Evolutionary conservation across 441 rosid species (phyloP), one percentile per base, ranked within the genome.

Genomic region (Aleurites moluccanus): DNA sequence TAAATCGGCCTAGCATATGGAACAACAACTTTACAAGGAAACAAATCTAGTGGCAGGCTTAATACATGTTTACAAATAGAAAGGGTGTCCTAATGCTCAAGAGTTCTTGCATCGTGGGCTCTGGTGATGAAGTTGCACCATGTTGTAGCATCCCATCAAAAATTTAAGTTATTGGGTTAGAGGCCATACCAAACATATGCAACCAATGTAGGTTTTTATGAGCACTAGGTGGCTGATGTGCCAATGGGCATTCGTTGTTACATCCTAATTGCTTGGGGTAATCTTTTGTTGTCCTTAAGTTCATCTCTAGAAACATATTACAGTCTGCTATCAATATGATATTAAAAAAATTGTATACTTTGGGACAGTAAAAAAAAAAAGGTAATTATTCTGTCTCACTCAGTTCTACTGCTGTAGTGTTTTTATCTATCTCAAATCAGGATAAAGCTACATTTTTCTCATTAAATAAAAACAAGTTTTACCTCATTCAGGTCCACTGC

Each of bases 401-500:
- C 14, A 68, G 13, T 28, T 9, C 44, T 42, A 23, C 50, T 55
- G 47, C 33, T 70, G 65, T 20, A 74, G 40, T 25, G 25, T 13
- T 55, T 55, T 65, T 65, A 10, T 56, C 65, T 27, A 20, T 65
- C 7, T 14, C 42, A 30, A 27, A 27, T 59, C 21, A 45, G 44
- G n/a, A 57, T 27, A 3, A 45, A 18, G 14, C 38, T 65, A 66
- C 64, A 10, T 64, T 56, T 66, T 66, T 11, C 25, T 18, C 25
- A 67, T 20, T 74, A 27, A 20, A 38, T 35, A 42, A 74, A 40
- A 53, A 45, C 35, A 50, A 59, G 50, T 67, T 57, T 67, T 40
- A 59, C 25, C 30, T 45, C 49, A 57, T n/a, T 27, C 49, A 75
- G 30, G 38, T 62, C 3, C 44, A 16, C 35, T 28, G 35, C 7